phyloP scores from a whole-genome alignment of 768 basidiomycete species.

The Phlegmacium glaucopus region DNA sequence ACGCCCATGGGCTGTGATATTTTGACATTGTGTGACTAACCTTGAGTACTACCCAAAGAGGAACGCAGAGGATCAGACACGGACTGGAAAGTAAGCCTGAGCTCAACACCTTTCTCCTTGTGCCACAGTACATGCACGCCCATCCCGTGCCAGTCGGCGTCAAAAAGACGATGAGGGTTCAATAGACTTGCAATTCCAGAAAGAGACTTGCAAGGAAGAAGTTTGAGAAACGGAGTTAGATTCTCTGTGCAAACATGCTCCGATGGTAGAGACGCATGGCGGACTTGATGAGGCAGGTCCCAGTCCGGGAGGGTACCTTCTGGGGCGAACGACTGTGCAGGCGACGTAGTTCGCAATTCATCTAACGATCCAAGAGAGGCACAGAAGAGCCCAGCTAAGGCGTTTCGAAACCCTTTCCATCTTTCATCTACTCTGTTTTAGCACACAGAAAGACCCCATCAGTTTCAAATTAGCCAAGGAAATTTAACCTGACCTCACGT shows the following conservation, averaged over 20 bases:
- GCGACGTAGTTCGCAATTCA: slow-evolving; percentile 71
- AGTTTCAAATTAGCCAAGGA: background rate
- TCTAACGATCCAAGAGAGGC: slow-evolving; percentile 82
- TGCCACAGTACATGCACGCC: slow-evolving; percentile 72
- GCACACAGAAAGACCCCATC: background rate
- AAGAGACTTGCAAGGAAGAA: slow-evolving; percentile 87
- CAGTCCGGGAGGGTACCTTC: slow-evolving; percentile 53
- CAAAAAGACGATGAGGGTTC: slow-evolving; percentile 83
- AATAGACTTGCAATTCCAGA: slow-evolving; percentile 83
- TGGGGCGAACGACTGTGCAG: slow-evolving; percentile 55
- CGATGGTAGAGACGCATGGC: slow-evolving; percentile 75
- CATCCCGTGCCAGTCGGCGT: slow-evolving; percentile 91
- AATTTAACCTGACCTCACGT: slow-evolving; percentile 34
- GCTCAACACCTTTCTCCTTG: slow-evolving; percentile 53
- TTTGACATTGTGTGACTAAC: slow-evolving; percentile 28
- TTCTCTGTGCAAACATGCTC: slow-evolving; percentile 98
- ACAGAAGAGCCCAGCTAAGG: slow-evolving; percentile 91
- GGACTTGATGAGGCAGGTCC: slow-evolving; percentile 50
- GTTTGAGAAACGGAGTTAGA: slow-evolving; percentile 91
- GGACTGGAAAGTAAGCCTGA: slow-evolving; percentile 67
- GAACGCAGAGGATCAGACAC: slow-evolving; percentile 75
- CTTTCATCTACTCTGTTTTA: slow-evolving; percentile 60
- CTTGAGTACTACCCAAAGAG: slow-evolving; percentile 48
- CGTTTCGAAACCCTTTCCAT: slow-evolving; percentile 85
- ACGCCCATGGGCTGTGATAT: background rate